Conservation (phyloP, 1,284 basidiomycete species). For the Ceratobasidium sp. region DNA sequence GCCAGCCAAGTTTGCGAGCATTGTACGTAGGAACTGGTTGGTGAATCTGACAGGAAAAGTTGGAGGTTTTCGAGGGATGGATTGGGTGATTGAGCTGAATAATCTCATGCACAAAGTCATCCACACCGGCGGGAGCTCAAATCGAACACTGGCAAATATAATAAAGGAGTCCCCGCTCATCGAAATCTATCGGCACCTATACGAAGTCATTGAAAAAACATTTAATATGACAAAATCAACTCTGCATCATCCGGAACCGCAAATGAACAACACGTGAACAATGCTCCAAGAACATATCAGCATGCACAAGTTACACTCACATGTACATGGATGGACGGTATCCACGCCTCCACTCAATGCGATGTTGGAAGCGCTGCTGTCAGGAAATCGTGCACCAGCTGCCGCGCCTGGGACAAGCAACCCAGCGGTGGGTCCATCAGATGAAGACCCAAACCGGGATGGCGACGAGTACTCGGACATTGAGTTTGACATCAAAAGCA, state of each 20-base stretch:
- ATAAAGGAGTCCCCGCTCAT: slow-evolving; percentile 16
- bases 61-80: slow-evolving; percentile 49
- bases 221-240: slow-evolving; percentile 2
- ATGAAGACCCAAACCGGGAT: neutral
- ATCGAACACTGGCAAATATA: neutral
- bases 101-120: slow-evolving; percentile 46
- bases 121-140: neutral
- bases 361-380: neutral
- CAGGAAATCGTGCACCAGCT: neutral
- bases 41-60: slow-evolving; percentile 51
- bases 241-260: neutral
- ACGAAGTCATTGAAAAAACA: neutral
- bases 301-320: slow-evolving; percentile 9
- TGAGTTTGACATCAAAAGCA: no score
- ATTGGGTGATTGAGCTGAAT: slow-evolving; percentile 53
- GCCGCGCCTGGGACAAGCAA: neutral
- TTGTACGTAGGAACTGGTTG: slow-evolving; percentile 49
- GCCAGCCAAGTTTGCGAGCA: slow-evolving; percentile 22
- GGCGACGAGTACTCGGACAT: no score
- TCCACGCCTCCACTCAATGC: neutral
- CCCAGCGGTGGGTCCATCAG: neutral
- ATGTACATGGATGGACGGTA: neutral
- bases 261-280: slow-evolving; percentile 3
- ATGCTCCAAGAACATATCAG: neutral
- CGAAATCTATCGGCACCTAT: neutral